phyloP scores from a whole-genome alignment of 140 eudicot genomes.

The Eryngium alpinum region DNA sequence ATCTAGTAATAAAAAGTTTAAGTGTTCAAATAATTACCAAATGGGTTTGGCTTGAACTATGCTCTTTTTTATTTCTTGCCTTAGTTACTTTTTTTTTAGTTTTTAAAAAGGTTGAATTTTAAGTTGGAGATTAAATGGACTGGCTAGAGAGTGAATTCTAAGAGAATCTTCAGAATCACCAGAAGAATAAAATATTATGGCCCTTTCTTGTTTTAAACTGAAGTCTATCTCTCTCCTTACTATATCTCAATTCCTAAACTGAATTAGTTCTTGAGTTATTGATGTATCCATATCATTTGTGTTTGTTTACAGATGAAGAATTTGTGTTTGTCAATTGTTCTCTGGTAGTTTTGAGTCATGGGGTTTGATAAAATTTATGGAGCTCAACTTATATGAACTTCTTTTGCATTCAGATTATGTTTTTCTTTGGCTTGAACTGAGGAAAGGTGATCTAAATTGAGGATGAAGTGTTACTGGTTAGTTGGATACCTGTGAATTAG shows the following conservation, averaged over 20 bases:
- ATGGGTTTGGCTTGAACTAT: neutral
- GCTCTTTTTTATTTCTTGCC: neutral
- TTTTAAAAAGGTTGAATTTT: neutral
- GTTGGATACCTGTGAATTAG: neutral
- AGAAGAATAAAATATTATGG: neutral
- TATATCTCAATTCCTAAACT: neutral
- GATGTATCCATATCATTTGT: neutral
- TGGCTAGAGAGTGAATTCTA: conserved; percentile 35
- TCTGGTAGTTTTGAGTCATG: neutral
- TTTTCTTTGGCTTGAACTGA: neutral
- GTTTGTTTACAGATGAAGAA: neutral
- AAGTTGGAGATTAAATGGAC: neutral
- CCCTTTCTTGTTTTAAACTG: neutral
- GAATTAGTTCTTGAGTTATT: neutral
- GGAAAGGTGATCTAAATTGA: conserved; percentile 4
- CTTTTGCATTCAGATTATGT: neutral
- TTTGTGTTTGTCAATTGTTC: neutral
- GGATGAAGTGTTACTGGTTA: conserved; percentile 2
- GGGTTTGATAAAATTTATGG: neutral
- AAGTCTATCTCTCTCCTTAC: neutral
- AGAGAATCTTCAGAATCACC: conserved; percentile 41
- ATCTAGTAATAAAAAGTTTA: neutral
- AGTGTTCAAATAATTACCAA: neutral
- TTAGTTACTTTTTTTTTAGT: neutral
- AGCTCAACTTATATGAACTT: neutral